Evolutionary conservation across 331 rosid species (phyloP), one percentile per base, ranked within the genome.

Genomic region (Malus hybrid): DNA sequence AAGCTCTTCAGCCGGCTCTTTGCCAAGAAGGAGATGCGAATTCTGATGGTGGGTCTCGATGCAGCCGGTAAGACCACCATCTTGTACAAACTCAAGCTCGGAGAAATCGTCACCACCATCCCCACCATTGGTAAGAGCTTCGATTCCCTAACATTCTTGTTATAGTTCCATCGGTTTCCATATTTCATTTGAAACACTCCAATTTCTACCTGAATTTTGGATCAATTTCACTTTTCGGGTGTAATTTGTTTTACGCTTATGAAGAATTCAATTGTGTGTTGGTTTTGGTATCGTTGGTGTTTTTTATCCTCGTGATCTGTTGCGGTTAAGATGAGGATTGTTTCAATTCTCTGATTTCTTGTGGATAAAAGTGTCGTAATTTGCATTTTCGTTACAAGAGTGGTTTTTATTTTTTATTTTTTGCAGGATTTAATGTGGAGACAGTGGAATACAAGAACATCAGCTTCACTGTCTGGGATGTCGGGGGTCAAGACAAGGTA

Each of bases 381-480:
- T 19, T 67, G 11, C 7, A 4, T 44, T 69, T 33, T 42, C 55
- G n/a, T 52, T 46, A 73, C 10, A 61, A 18, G 48, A 46, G 64
- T 54, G 13, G 14, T 64, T 59, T 10, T 68, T 32, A 2, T 60
- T 10, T 59, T 22, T 20, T 0, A 0, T 18, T 73, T 54, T 70
- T 70, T 86, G 76, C 85, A 93, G 98, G 98, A 60, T 93, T 93
- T 82, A 93, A 93, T 69, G 97, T 93, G 84, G 97, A 93, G 87
- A 93, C 98, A 0, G 97, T 93, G 24, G 98, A 93, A 80, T 91
- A 93, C 79, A 93, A 93, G 92, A 93, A 93, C 91, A 93, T 93
- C 82, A 93, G 98, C 93, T 93, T 93, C 88, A 93, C 97, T 2
- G 98, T 93, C 65, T 93, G 98, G 98, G 98, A 93, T 83, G 98